Percentiles rank a stretch among this genome's conserved stretches.
Evolutionary conservation across 495 filamentous ascomycete genomes (phyloP).

Genomic region (Aspergillus haitiensis): DNA sequence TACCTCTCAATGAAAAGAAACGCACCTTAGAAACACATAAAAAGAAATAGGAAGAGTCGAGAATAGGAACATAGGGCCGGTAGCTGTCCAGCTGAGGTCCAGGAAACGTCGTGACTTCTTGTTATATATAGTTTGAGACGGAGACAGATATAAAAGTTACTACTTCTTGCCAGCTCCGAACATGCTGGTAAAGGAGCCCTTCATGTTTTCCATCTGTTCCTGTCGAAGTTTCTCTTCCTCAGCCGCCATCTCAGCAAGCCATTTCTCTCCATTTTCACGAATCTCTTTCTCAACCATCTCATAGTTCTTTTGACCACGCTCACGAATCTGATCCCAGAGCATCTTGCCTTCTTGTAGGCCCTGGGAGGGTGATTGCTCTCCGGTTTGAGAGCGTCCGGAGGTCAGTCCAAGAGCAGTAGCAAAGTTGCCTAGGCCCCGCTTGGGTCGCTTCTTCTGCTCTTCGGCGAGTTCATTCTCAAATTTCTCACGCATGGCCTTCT

Average conservation of each 20-base stretch:
- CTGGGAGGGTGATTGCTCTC: constrained; percentile 67
- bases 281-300: constrained; percentile 85
- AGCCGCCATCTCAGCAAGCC: constrained; percentile 86
- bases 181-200: constrained; percentile 59
- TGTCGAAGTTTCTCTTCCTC: constrained; percentile 82
- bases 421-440: constrained; percentile 59
- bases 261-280: constrained; percentile 85
- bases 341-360: constrained; percentile 89
- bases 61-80: not conserved
- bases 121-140: not conserved
- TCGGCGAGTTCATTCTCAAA: constrained; percentile 75
- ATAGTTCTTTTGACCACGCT: constrained; percentile 87
- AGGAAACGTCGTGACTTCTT: not conserved
- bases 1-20: constrained; percentile 14
- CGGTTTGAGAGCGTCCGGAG: constrained; percentile 54
- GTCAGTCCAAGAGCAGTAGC: constrained; percentile 74
- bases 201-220: constrained; percentile 88
- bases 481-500: constrained; percentile 74
- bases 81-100: too few species aligned
- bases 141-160: constrained; percentile 21
- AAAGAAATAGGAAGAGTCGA: not conserved
- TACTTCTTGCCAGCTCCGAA: constrained; percentile 48
- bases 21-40: constrained; percentile 18
- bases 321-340: constrained; percentile 86
- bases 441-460: constrained; percentile 63